Base-by-base conservation (phyloP, 73 alveolate species). In the Effrenium voratum region DNA sequence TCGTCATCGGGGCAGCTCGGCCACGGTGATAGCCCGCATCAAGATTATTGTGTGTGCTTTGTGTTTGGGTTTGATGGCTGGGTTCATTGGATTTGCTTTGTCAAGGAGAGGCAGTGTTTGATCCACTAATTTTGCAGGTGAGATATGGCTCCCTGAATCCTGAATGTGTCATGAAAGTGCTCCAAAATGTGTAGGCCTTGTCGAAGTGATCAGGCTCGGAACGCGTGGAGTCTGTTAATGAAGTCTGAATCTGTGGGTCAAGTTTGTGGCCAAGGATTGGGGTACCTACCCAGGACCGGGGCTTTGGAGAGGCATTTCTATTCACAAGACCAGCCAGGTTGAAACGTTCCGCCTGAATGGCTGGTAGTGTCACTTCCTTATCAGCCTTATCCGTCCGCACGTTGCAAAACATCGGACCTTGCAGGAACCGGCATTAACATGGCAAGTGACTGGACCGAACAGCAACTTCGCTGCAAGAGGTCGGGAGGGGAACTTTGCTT, bases 391-490 rank as follows among this genome's bases (percentile, higher is more conserved):
- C 26, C 63, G 26, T 52, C 63, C 63, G 63, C 8, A 52, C 63
- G 19, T 52, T 19, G 26, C 26, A 52, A 52, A 8, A 12, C 63
- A 19, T 52, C 63, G 63, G 26, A 19, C 19, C 19, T 40, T 15
- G 87, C 85, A 90, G 97, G 97, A 59, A 90, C 97, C 38, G 97
- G 97, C 52, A 47, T 68, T 76, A 90, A 90, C 75, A 90, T 90
- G 97, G 88, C 88, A 3, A 66, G 76, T 30, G 47, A 55, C 32
- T 90, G 97, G 97, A 63, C 45, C 50, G n/a, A 46, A 13, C 15
- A 59, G 95, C 55, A 1, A 4, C 95, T 40, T 10, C 77, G 57
- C n/a, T 40, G 60, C 60, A 2, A 8, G n/a, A 5, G 60, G 60
- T 34, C 19, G 55, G 34, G 41, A 40, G 87, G 43, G 87, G 41